Base-by-base conservation (phyloP, 768 basidiomycete species). In the Tricholomella constricta region DNA sequence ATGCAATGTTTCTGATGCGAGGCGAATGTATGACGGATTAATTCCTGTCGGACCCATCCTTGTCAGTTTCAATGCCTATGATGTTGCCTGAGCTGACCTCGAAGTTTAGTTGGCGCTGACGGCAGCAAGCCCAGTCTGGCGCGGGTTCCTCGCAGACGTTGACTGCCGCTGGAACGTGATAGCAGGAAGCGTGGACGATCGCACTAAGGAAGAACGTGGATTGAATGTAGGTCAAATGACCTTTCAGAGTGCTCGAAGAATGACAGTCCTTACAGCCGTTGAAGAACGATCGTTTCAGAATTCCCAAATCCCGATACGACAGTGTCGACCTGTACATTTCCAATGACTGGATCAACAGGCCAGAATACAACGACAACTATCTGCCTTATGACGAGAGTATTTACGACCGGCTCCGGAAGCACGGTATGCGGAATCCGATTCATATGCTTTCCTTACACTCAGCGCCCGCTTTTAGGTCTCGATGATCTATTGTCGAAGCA, bases 131-230 rank as follows among this genome's bases (percentile, higher is more conserved):
- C 97, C 97, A 3, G 80, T 92, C 12, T 99, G 92, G 85, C 81
- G 97, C 55, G 97, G 97, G 5, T 89, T 92, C 68, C 82, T 99
- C 37, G 87, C 95, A 35, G 95, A 99, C 67, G 95, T 98, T 5
- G 97, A 99, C 73, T 97, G 92, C 64, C 85, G 97, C 37, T 99
- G 97, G 97, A 92, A 98, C 63, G 97, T 99, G 9, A 97, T 99
- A 58, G 90, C 97, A 9, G 97, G 91, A n/a, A 93, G 92, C 62
- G 96, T 99, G 0, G 97, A 99, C 64, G 96, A 98, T 71, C 84
- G 97, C 45, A 98, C 94, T 12, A 84, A 88, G 57, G 96, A 98
- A 67, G 97, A 99, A 69, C 85, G 96, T 51, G 95, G 95, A 5
- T 57, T 88, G 54, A 90, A 88, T 81, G 92, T 90, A 52, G 51